Evolutionary conservation across 202 grass and related monocot genomes (phyloP).

Genomic region (Bolboschoenoplectus hybrid): DNA sequence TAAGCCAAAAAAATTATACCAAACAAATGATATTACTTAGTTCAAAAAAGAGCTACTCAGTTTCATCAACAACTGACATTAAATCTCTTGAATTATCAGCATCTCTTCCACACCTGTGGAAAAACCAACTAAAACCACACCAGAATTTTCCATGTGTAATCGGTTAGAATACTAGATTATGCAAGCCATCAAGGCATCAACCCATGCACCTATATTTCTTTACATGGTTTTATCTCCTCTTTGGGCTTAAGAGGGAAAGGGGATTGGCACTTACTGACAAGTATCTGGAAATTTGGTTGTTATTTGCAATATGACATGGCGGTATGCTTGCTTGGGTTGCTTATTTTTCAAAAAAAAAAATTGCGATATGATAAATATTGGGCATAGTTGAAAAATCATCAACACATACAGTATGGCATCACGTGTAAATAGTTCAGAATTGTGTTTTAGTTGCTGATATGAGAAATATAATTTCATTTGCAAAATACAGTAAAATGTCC

Average conservation of each 20-base stretch:
- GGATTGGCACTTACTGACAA: background rate
- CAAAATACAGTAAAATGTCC: background rate
- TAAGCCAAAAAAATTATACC: too few relatives aligned
- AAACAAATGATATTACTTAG: too few relatives aligned
- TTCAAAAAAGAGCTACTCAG: too few relatives aligned
- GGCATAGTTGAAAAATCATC: background rate
- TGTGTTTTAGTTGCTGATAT: background rate
- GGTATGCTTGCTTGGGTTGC: background rate
- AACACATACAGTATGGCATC: background rate
- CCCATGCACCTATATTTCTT: background rate
- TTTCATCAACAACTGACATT: too few relatives aligned
- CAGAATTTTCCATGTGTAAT: background rate
- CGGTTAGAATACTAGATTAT: constrained; percentile 4
- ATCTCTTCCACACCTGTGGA: too few relatives aligned
- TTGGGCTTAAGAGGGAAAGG: background rate
- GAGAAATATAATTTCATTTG: constrained; percentile 4
- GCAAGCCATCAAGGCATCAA: background rate
- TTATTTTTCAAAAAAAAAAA: background rate
- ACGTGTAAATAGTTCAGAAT: background rate
- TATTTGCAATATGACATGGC: background rate
- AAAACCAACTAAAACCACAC: background rate
- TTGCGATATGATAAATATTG: background rate
- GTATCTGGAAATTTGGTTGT: background rate
- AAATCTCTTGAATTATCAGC: too few relatives aligned
- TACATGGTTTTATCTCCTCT: background rate